phyloP scores from a whole-genome alignment of 768 basidiomycete species.

The Lactarius deliciosus region DNA sequence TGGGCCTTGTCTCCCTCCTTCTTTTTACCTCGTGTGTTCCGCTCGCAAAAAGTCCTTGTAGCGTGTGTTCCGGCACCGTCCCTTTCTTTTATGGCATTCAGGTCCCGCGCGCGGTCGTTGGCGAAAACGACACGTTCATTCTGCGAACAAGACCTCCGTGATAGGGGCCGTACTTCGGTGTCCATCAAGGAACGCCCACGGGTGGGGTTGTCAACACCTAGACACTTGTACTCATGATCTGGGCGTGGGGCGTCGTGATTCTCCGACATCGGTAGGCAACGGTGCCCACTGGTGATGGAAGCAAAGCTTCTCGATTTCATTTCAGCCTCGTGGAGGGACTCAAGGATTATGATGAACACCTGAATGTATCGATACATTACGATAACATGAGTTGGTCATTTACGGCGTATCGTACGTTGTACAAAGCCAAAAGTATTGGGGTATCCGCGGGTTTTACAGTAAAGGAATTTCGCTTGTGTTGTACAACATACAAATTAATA shows the following conservation, averaged over 20 bases:
- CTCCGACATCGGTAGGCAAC: slow-evolving; percentile 49
- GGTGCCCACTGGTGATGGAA: slow-evolving; percentile 1
- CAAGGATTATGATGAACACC: slow-evolving; percentile 16
- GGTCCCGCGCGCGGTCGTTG: slow-evolving; percentile 58
- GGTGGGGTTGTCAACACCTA: slow-evolving; percentile 36
- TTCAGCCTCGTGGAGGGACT: slow-evolving; percentile 10
- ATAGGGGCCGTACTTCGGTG: slow-evolving; percentile 40
- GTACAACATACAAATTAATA: slow-evolving; percentile 26
- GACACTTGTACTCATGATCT: slow-evolving; percentile 14
- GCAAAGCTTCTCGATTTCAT: slow-evolving; percentile 2
- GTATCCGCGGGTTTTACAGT: slow-evolving; percentile 27
- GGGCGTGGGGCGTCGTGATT: slow-evolving; percentile 20
- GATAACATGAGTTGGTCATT: slow-evolving; percentile 23
- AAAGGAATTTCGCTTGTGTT: slow-evolving; percentile 10
- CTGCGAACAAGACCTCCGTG: slow-evolving; percentile 48
- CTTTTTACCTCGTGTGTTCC: slow-evolving; percentile 22
- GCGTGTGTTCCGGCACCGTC: slow-evolving; percentile 65
- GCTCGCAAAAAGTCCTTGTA: slow-evolving; percentile 49
- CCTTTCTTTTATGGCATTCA: slow-evolving; percentile 54
- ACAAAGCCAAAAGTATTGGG: slow-evolving; percentile 27
- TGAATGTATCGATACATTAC: slow-evolving; percentile 24
- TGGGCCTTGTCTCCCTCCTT: neutral
- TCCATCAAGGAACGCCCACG: slow-evolving; percentile 49
- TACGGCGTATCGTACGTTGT: slow-evolving; percentile 6
- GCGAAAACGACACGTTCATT: slow-evolving; percentile 49